These are phyloP conservation scores for Dioscorea alata DNA, from an alignment of 106 monocot species.

Conservation along the genomic window DNA sequence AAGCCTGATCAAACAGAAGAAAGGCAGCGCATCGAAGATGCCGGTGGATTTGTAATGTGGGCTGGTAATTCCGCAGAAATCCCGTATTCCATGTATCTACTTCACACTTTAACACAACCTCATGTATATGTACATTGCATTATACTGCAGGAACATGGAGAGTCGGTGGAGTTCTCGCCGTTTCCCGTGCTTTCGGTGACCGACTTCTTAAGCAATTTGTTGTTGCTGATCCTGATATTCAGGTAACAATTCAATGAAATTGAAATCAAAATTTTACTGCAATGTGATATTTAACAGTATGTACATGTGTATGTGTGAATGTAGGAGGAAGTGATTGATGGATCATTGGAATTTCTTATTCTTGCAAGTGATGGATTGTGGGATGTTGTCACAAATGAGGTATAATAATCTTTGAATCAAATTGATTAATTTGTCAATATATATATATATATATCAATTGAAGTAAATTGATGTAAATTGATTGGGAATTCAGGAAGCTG, in stretches of 20 bases:
- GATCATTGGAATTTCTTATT: slow-evolving; percentile 91
- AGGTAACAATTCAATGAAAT: slow-evolving; percentile 20
- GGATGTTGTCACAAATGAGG: slow-evolving; percentile 97
- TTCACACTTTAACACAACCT: not conserved
- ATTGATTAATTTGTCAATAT: too few species aligned
- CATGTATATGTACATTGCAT: not conserved
- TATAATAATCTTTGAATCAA: not conserved
- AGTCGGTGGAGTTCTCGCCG: slow-evolving; percentile 85
- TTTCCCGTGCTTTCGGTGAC: slow-evolving; percentile 92
- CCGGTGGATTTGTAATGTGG: slow-evolving; percentile 97
- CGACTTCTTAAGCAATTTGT: slow-evolving; percentile 76
- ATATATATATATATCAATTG: too few species aligned
- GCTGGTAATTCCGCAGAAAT: slow-evolving; percentile 39
- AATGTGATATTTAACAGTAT: not conserved
- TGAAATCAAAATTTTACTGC: not conserved
- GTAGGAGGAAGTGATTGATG: slow-evolving; percentile 83
- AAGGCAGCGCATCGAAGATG: slow-evolving; percentile 75
- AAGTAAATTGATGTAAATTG: too few species aligned
- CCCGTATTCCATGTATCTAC: not conserved
- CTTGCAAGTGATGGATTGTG: slow-evolving; percentile 95
- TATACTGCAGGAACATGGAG: slow-evolving; percentile 70
- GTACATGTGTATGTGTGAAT: not conserved
- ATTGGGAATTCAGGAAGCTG: slow-evolving; percentile 46
- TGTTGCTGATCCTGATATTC: slow-evolving; percentile 82
- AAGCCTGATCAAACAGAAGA: slow-evolving; percentile 89